Conservation (phyloP, 176 grass and related monocot genomes). For the Bromus sterilis region DNA sequence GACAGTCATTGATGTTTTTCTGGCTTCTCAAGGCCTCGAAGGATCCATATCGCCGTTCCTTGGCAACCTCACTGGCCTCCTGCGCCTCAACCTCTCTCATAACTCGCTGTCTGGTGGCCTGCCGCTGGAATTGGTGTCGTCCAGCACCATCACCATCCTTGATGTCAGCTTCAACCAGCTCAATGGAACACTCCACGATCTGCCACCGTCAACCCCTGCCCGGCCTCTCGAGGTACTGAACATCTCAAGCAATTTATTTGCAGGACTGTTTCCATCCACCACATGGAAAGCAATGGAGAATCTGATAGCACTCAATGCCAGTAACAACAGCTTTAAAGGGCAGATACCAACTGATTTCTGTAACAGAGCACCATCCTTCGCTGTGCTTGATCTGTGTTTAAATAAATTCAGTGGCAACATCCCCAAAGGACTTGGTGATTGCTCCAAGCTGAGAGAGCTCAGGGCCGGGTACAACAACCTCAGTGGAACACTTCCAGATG, state of each 20-base stretch:
- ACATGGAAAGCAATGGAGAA: constrained; percentile 6
- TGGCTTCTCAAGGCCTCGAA: not conserved
- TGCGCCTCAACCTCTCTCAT: constrained; percentile 11
- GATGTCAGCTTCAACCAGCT: constrained; percentile 41
- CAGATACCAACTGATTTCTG: constrained; percentile 12
- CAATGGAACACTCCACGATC: not conserved
- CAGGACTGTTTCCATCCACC: constrained; percentile 6
- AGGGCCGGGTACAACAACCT: constrained; percentile 22
- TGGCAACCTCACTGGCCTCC: not conserved
- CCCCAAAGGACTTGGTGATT: not conserved
- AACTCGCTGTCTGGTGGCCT: constrained; percentile 1
- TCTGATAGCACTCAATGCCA: constrained; percentile 16
- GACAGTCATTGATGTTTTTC: not conserved
- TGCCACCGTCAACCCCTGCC: not conserved
- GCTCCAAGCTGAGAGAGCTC: constrained; percentile 12
- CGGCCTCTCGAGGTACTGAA: constrained; percentile 30
- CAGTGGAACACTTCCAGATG: not conserved
- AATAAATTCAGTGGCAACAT: constrained; percentile 15
- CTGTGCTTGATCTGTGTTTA: constrained; percentile 8
- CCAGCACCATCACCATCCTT: not conserved
- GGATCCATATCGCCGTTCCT: not conserved
- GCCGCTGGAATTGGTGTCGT: not conserved
- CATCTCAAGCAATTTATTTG: constrained; percentile 38
- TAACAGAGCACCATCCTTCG: not conserved
- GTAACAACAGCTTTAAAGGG: constrained; percentile 41